A percentile compares a stretch with the other conserved stretches of the same genome.
Conservation (phyloP, 2,329 filamentous ascomycete species). For the Monosporascus sp. region DNA sequence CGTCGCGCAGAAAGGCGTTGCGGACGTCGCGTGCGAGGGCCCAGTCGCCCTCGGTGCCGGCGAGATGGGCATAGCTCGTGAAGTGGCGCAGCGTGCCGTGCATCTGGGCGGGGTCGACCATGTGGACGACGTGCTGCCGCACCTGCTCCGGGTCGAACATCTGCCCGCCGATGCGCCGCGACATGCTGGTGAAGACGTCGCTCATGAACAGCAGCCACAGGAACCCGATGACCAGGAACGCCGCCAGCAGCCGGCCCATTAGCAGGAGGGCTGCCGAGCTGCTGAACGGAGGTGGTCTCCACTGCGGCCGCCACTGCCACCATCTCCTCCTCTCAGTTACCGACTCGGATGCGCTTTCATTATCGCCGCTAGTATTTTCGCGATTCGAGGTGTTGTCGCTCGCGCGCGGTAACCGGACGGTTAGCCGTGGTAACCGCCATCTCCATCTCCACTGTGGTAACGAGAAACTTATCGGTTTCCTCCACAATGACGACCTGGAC, state of each 20-base stretch:
- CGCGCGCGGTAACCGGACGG: slow-evolving; percentile 42
- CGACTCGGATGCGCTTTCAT: slow-evolving; percentile 2
- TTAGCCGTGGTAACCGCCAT: slow-evolving; percentile 45
- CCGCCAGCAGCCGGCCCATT: slow-evolving; percentile 66
- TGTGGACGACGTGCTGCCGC: slow-evolving; percentile 66
- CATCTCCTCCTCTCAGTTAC: slow-evolving; percentile 14
- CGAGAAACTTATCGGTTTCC: slow-evolving; percentile 51
- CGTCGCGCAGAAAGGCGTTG: slow-evolving; percentile 65
- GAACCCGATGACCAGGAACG: slow-evolving; percentile 70
- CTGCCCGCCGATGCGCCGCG: slow-evolving; percentile 57
- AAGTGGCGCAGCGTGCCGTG: slow-evolving; percentile 71
- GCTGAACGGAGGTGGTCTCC: slow-evolving; percentile 33
- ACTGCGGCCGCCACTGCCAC: slow-evolving; percentile 6
- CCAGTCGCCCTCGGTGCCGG: slow-evolving; percentile 90
- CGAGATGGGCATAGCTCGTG: slow-evolving; percentile 82
- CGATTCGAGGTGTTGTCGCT: slow-evolving; percentile 19
- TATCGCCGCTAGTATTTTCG: slow-evolving; percentile 11
- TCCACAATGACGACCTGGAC: slow-evolving; percentile 37
- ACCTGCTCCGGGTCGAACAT: slow-evolving; percentile 83
- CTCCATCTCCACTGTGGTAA: slow-evolving; percentile 53
- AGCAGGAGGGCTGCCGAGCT: slow-evolving; percentile 51
- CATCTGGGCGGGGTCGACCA: slow-evolving; percentile 66
- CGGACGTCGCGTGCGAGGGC: slow-evolving; percentile 81
- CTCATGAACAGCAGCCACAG: slow-evolving; percentile 84
- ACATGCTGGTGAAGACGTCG: slow-evolving; percentile 69